A percentile compares a stretch with the other conserved stretches of the same genome.
These are phyloP conservation scores for Picea engelmannii DNA, from an alignment of 83 land plant species.

Conservation along the genomic window DNA sequence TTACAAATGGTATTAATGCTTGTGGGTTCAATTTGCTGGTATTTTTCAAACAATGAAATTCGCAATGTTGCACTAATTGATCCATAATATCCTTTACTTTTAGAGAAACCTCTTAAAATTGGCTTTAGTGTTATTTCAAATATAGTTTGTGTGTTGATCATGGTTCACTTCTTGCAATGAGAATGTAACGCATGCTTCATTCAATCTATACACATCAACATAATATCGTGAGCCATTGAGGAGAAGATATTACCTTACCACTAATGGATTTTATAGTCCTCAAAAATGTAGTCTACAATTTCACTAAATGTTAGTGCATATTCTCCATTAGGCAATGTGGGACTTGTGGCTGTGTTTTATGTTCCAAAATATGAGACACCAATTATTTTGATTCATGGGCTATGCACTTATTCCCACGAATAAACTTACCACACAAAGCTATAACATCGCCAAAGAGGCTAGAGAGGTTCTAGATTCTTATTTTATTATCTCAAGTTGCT, in stretches of 20 bases:
- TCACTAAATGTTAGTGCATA: constrained; percentile 50
- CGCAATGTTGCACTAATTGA: neutral
- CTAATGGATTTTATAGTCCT: constrained; percentile 95
- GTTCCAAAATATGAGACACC: neutral
- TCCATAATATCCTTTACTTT: neutral
- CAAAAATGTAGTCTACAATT: constrained; percentile 88
- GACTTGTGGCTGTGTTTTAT: neutral
- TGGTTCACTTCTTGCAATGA: neutral
- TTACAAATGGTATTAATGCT: no score
- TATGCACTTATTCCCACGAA: constrained; percentile 96
- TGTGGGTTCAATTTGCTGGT: no score
- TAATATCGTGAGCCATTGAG: constrained; percentile 73
- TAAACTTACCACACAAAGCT: constrained; percentile 83
- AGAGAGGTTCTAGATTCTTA: constrained; percentile 87
- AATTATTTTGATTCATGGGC: constrained; percentile 56
- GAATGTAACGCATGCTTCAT: constrained; percentile 2
- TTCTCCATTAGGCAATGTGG: neutral
- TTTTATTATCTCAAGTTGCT: constrained; percentile 93
- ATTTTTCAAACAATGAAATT: neutral
- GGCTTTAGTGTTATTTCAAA: no score
- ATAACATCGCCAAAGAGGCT: constrained; percentile 74
- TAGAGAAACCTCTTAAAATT: no score
- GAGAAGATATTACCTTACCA: constrained; percentile 90
- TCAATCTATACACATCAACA: constrained; percentile 57
- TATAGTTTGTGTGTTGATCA: neutral